phyloP scores from a whole-genome alignment of 2,329 filamentous ascomycete species.

The Venturia carpophila region DNA sequence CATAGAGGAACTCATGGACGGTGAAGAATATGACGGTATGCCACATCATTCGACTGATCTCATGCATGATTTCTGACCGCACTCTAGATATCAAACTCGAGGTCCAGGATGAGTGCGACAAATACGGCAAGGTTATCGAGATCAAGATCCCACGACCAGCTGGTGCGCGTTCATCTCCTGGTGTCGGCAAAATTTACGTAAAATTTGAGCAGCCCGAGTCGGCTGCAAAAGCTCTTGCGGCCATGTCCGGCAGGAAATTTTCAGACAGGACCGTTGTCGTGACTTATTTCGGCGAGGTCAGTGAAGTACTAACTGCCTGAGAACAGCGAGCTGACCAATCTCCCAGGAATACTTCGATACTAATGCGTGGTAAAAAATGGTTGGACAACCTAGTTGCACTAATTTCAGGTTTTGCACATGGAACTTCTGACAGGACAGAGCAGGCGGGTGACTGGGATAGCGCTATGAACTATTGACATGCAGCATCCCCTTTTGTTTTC shows the following conservation, averaged over 20 bases:
- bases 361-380: slow-evolving; percentile 61
- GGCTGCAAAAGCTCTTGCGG: slow-evolving; percentile 74
- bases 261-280: slow-evolving; percentile 92
- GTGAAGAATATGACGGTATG: slow-evolving; percentile 89
- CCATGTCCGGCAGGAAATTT: slow-evolving; percentile 93
- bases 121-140: slow-evolving; percentile 78
- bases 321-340: slow-evolving; percentile 19
- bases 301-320: neutral
- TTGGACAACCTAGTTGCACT: neutral
- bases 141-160: slow-evolving; percentile 87
- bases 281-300: slow-evolving; percentile 90
- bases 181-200: slow-evolving; percentile 96
- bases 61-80: slow-evolving; percentile 30
- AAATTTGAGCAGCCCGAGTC: slow-evolving; percentile 76
- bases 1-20: slow-evolving; percentile 84
- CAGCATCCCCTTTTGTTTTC: slow-evolving; percentile 6
- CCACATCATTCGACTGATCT: slow-evolving; percentile 15
- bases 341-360: slow-evolving; percentile 86
- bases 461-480: slow-evolving; percentile 9
- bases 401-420: slow-evolving; percentile 3
- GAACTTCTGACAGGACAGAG: slow-evolving; percentile 5
- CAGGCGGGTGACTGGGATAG: slow-evolving; percentile 2
- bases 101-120: slow-evolving; percentile 83
- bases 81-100: slow-evolving; percentile 90
- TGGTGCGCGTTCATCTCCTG: slow-evolving; percentile 72